These are phyloP conservation scores for Penicillium sp. DNA, from an alignment of 2,329 filamentous ascomycete species.

Conservation along the genomic window DNA sequence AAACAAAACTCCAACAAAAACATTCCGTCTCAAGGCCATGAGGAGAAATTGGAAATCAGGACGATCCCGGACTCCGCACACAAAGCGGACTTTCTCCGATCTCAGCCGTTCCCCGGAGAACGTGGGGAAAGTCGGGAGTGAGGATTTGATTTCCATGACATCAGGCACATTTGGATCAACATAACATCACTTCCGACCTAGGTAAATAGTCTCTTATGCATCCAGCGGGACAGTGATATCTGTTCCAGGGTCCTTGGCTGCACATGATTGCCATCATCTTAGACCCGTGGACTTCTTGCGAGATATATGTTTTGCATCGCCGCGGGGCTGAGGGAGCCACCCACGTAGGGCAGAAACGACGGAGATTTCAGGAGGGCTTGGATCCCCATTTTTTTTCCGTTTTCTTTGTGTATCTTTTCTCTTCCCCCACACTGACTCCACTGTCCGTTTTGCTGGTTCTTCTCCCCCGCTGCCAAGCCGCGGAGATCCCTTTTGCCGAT, in stretches of 20 bases:
- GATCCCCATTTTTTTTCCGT: neutral
- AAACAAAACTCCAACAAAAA: neutral
- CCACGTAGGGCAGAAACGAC: neutral
- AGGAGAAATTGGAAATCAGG: neutral
- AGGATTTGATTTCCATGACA: neutral
- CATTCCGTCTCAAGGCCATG: neutral
- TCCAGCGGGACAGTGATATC: neutral
- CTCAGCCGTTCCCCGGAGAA: slow-evolving; percentile 6
- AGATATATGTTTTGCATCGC: neutral
- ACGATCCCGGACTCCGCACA: neutral
- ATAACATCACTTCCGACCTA: neutral
- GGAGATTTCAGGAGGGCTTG: neutral
- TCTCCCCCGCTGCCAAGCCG: slow-evolving; percentile 1
- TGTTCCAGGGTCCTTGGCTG: neutral
- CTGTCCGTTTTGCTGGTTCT: neutral
- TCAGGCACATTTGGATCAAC: neutral
- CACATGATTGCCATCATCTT: neutral
- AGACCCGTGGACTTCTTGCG: neutral
- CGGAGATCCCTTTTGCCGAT: neutral
- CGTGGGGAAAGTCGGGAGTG: neutral
- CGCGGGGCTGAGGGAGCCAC: neutral
- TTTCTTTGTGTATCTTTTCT: neutral
- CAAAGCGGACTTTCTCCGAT: slow-evolving; percentile 16
- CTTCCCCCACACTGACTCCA: too few species aligned
- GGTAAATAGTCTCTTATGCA: neutral